A percentile compares a stretch with the other conserved stretches of the same genome.
phyloP scores from a whole-genome alignment of 148 eudicot species.

The Suaeda aralocaspica region DNA sequence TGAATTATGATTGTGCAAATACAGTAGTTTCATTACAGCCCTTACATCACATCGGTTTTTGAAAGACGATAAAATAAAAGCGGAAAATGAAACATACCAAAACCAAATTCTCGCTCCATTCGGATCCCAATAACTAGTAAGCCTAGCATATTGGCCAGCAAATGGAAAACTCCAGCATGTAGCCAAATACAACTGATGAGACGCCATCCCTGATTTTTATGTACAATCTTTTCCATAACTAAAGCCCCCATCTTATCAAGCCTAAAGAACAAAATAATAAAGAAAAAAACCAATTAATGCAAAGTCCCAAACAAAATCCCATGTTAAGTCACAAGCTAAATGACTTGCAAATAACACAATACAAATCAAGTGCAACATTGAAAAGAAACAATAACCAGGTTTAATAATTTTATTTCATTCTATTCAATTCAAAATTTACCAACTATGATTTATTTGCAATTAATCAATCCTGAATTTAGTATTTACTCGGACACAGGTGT shows the following conservation, averaged over 20 bases:
- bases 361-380: no score
- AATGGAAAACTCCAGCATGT: constrained; percentile 87
- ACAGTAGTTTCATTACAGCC: background rate
- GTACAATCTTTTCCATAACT: constrained; percentile 54
- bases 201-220: constrained; percentile 79
- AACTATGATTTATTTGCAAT: no score
- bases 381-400: no score
- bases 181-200: constrained; percentile 83
- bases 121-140: constrained; percentile 75
- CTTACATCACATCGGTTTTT: no score
- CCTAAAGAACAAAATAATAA: constrained; percentile 29
- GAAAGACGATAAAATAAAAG: background rate
- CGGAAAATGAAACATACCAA: constrained; percentile 41
- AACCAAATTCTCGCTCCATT: constrained; percentile 81
- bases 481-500: no score
- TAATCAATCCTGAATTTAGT: no score
- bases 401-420: no score
- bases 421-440: no score
- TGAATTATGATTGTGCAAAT: background rate
- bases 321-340: background rate
- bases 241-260: constrained; percentile 88
- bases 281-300: background rate
- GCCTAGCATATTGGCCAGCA: constrained; percentile 81
- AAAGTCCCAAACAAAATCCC: no score
- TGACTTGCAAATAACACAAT: background rate